phyloP scores from a whole-genome alignment of 768 basidiomycete species.

The Termitomyces sp. region DNA sequence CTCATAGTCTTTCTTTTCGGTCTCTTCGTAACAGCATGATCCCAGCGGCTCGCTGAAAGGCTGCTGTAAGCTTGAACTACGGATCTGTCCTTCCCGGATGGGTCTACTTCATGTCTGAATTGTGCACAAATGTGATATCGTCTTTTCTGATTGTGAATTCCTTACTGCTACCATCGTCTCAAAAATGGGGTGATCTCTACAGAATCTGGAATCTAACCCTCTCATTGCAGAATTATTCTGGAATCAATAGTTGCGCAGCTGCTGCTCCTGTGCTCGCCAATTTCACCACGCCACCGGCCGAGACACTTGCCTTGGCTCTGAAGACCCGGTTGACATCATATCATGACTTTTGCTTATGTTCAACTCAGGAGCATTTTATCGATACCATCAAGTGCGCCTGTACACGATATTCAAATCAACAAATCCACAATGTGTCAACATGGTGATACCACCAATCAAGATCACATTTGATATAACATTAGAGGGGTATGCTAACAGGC shows the following conservation, averaged over 20 bases:
- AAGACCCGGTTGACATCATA: background rate
- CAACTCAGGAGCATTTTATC: too few relatives aligned
- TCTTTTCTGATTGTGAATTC: background rate
- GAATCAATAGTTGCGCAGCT: slow-evolving; percentile 51
- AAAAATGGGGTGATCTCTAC: background rate
- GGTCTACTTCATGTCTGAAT: slow-evolving; percentile 53
- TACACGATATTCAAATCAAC: slow-evolving; percentile 35
- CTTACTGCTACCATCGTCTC: background rate
- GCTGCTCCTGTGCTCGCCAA: slow-evolving; percentile 55
- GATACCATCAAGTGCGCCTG: slow-evolving; percentile 62
- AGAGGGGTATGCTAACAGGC: too few relatives aligned
- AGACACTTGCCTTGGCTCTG: background rate
- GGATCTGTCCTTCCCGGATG: slow-evolving; percentile 45
- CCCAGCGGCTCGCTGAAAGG: background rate
- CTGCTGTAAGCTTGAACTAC: slow-evolving; percentile 1
- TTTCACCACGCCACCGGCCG: slow-evolving; percentile 24
- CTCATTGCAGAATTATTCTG: slow-evolving; percentile 35
- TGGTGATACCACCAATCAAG: too few relatives aligned
- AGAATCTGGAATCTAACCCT: too few relatives aligned
- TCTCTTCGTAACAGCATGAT: slow-evolving; percentile 17
- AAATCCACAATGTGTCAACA: slow-evolving; percentile 64
- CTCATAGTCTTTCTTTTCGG: slow-evolving; percentile 15
- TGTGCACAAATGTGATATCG: slow-evolving; percentile 32
- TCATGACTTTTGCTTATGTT: slow-evolving; percentile 45
- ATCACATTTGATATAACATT: too few relatives aligned